phyloP scores from a whole-genome alignment of 768 basidiomycete genomes.

The Kondoa malvinella region DNA sequence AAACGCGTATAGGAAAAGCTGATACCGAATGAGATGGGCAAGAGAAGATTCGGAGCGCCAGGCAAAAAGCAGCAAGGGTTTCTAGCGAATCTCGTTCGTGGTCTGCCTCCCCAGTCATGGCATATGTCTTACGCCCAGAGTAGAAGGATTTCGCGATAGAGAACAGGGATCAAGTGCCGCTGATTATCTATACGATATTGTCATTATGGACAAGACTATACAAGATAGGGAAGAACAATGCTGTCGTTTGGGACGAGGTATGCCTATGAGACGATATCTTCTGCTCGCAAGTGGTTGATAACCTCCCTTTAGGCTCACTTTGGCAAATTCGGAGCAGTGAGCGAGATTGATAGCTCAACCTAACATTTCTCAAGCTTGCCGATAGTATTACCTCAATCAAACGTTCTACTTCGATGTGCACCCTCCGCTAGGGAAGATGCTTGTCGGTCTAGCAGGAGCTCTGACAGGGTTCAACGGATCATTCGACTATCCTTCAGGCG shows the following conservation, averaged over 20 bases:
- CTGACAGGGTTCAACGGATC: conserved; percentile 77
- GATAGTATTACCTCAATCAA: conserved; percentile 85
- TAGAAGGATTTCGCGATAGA: conserved; percentile 12
- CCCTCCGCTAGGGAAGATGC: conserved; percentile 96
- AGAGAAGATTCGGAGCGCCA: background rate
- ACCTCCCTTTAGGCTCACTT: conserved; percentile 56
- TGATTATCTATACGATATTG: conserved; percentile 74
- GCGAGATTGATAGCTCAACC: background rate
- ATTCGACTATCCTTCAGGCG: conserved; percentile 90
- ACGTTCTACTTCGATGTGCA: conserved; percentile 99
- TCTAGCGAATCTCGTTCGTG: background rate
- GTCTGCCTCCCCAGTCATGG: too few species aligned
- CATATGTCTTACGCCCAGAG: background rate
- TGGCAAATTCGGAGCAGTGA: conserved; percentile 66
- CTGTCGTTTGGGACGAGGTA: conserved; percentile 88
- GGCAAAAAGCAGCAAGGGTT: background rate
- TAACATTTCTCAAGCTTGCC: background rate
- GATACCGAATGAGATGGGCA: background rate
- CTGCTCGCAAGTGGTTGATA: background rate
- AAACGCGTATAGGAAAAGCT: background rate
- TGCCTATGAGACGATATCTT: conserved; percentile 6
- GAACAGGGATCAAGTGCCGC: conserved; percentile 33
- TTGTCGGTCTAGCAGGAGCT: conserved; percentile 82
- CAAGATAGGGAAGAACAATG: conserved; percentile 65
- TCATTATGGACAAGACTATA: conserved; percentile 91